These are phyloP conservation scores for Panicum virgatum DNA, from an alignment of 202 grass and related monocot species.

Conservation along the genomic window DNA sequence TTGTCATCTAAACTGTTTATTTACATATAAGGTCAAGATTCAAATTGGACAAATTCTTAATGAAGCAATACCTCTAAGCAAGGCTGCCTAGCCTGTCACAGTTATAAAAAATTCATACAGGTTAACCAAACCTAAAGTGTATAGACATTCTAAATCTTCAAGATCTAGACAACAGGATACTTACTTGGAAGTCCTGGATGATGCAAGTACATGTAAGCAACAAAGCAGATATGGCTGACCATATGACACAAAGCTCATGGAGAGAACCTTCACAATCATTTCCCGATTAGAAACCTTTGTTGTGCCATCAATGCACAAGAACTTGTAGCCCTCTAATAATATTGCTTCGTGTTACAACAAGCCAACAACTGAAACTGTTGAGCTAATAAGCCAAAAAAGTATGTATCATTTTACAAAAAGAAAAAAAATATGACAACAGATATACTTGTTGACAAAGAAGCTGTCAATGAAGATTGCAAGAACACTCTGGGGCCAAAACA, in stretches of 20 bases:
- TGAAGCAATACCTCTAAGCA: too few relatives aligned
- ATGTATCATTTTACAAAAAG: too few relatives aligned
- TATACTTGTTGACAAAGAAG: background rate
- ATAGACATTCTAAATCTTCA: too few relatives aligned
- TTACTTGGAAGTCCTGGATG: slow-evolving; percentile 84
- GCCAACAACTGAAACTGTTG: slow-evolving; percentile 26
- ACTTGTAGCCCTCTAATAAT: slow-evolving; percentile 66
- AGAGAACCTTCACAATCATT: slow-evolving; percentile 78
- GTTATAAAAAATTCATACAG: too few relatives aligned
- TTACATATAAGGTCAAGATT: too few relatives aligned
- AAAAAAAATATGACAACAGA: background rate
- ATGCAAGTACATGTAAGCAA: slow-evolving; percentile 37
- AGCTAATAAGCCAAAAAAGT: background rate
- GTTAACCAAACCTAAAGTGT: too few relatives aligned
- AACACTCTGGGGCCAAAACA: background rate
- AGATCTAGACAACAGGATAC: too few relatives aligned
- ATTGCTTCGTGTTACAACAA: slow-evolving; percentile 72
- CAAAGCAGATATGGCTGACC: slow-evolving; percentile 9
- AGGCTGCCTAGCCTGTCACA: too few relatives aligned
- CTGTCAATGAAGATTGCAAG: background rate
- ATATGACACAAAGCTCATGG: slow-evolving; percentile 19
- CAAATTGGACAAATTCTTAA: too few relatives aligned
- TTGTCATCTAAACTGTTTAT: too few relatives aligned
- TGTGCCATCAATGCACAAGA: slow-evolving; percentile 91
- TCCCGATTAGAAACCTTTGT: slow-evolving; percentile 84